A percentile compares a stretch with the other conserved stretches of the same genome.
These are phyloP conservation scores for Puccinia triticina DNA, from an alignment of 1,284 basidiomycete species.

Conservation along the genomic window DNA sequence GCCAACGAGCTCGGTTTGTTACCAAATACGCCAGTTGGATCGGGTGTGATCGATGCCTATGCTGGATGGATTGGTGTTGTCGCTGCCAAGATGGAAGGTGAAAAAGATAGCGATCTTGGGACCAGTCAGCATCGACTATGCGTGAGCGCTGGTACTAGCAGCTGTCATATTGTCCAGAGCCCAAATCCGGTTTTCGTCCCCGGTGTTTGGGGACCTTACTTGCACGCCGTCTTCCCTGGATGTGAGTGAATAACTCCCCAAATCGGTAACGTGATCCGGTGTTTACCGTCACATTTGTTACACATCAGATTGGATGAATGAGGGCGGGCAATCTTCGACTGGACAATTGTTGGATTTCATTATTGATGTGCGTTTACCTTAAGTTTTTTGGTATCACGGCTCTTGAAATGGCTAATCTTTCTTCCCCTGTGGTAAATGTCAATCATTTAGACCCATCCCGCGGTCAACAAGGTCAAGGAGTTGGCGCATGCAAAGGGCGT, in stretches of 20 bases:
- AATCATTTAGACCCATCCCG: slow-evolving; percentile 59
- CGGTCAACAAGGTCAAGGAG: slow-evolving; percentile 54
- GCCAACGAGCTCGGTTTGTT: slow-evolving; percentile 82
- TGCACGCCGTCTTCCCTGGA: slow-evolving; percentile 81
- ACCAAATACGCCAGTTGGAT: slow-evolving; percentile 90
- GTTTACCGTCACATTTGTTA: slow-evolving; percentile 55
- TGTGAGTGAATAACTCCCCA: slow-evolving; percentile 61
- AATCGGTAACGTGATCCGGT: neutral
- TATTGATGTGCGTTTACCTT: slow-evolving; percentile 36
- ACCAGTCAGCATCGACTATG: slow-evolving; percentile 82
- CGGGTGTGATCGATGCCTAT: slow-evolving; percentile 95
- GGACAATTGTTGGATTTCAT: slow-evolving; percentile 68
- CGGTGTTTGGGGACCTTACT: slow-evolving; percentile 97
- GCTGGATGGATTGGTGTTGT: slow-evolving; percentile 99
- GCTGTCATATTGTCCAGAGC: slow-evolving; percentile 82
- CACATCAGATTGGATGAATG: slow-evolving; percentile 82
- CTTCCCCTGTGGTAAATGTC: slow-evolving; percentile 2
- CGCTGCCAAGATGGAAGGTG: slow-evolving; percentile 71
- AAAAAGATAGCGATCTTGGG: slow-evolving; percentile 64
- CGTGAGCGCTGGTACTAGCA: slow-evolving; percentile 91
- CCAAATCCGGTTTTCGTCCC: slow-evolving; percentile 80
- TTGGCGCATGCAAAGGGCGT: slow-evolving; percentile 54
- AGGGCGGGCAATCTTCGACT: slow-evolving; percentile 96
- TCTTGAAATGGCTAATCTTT: neutral
- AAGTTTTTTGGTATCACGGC: neutral